A percentile compares a stretch with the other conserved stretches of the same genome.
phyloP scores from a whole-genome alignment of 768 basidiomycete species.

The Kwoniella shandongensis region DNA sequence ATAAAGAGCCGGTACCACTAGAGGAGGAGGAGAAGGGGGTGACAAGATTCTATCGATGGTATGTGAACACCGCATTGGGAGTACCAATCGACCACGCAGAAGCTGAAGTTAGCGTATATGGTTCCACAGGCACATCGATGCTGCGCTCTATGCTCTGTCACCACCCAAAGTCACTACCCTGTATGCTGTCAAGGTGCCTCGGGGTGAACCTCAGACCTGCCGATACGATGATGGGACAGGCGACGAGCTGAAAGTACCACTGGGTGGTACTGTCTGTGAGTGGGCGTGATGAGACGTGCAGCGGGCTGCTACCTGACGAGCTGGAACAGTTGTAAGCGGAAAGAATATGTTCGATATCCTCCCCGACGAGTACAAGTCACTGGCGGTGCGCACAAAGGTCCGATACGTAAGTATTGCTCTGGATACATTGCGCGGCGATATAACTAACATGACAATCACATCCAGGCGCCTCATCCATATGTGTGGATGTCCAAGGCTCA shows the following conservation, averaged over 20 bases:
- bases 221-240: conserved; percentile 85
- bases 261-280: conserved; percentile 83
- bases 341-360: conserved; percentile 81
- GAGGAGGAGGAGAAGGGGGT: conserved; percentile 74
- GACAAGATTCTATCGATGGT: conserved; percentile 87
- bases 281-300: conserved; percentile 31
- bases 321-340: conserved; percentile 60
- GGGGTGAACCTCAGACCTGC: conserved; percentile 64
- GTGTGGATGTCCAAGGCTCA: conserved; percentile 83
- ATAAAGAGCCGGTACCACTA: conserved; percentile 70
- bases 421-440: not conserved
- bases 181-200: conserved; percentile 72
- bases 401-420: conserved; percentile 58
- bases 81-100: not conserved
- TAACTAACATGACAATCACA: too few species aligned
- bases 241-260: conserved; percentile 75
- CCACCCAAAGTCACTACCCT: conserved; percentile 78
- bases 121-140: conserved; percentile 69
- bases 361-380: conserved; percentile 68
- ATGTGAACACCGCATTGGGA: conserved; percentile 9
- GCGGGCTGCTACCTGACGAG: not conserved
- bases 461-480: conserved; percentile 74
- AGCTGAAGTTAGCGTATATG: not conserved
- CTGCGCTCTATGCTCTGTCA: conserved; percentile 55
- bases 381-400: conserved; percentile 74